Evolutionary conservation across 2,329 filamentous ascomycete species (phyloP), one percentile per base, ranked within the genome.

Genomic region (Rutstroemia sp.): DNA sequence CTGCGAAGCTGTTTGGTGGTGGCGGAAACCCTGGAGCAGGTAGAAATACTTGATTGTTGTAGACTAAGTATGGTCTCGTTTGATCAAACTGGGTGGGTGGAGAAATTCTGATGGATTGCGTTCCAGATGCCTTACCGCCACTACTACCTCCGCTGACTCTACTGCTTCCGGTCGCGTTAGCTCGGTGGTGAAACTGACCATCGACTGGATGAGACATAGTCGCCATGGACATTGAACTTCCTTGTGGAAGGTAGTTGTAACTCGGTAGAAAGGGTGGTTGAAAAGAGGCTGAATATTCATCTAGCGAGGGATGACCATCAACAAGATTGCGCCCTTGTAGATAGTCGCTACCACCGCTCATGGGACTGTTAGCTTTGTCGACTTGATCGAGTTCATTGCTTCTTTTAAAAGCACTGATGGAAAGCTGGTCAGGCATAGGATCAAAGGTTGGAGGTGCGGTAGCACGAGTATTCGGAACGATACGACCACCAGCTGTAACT

Each of bases 401-500:
- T 18, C 46, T 19, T n/a, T 59, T 59, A 18, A 48, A 47, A 38
- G 59, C 45, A n/a, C 67, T 65, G 44, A 65, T 65, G 21, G 52
- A 52, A 21, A 54, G 41, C 19, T 69, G 66, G 10, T 67, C 65
- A 27, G 54, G 45, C 52, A 64, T 68, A 59, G 62, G 66, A 34
- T 67, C 63, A 30, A 67, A 65, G 34, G 51, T 42, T 38, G 65
- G 64, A 3, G 63, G 62, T 21, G 59, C 63, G 34, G 59, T 50
- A 47, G 61, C 76, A 45, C 82, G 76, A 37, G 77, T 84, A 64
- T 86, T 86, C 49, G 82, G 83, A 1, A 87, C 83, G 63, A 87
- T 86, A 39, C 82, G 77, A 44, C 83, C 83, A 57, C 83, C 82
- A 58, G 83, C 83, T 19, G 83, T 87, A 50, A 87, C 83, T 16